phyloP scores from a whole-genome alignment of 371 early-diverging fungal genomes.

The Apophysomyces variabilis region DNA sequence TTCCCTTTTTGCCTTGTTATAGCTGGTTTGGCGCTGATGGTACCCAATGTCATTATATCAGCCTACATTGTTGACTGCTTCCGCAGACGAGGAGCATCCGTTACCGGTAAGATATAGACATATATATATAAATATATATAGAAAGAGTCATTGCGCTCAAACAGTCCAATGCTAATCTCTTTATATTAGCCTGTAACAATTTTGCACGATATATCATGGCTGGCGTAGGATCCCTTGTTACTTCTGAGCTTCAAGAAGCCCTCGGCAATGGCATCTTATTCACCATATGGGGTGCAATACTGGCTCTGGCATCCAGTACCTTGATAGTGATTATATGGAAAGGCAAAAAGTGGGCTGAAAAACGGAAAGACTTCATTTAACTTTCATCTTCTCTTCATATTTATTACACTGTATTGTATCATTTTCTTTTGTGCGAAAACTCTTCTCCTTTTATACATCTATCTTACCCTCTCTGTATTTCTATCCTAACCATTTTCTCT shows the following conservation, averaged over 20 bases:
- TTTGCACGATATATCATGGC: constrained; percentile 45
- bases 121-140: neutral
- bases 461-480: no score
- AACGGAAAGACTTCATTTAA: neutral
- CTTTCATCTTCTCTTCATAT: neutral
- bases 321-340: constrained; percentile 25
- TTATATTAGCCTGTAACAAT: constrained; percentile 45
- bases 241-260: constrained; percentile 34
- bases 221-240: constrained; percentile 44
- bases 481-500: no score
- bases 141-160: neutral
- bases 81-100: constrained; percentile 45
- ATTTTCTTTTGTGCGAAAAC: no score
- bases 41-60: constrained; percentile 41
- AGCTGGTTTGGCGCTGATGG: constrained; percentile 41
- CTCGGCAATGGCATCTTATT: constrained; percentile 37
- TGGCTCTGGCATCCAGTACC: constrained; percentile 17
- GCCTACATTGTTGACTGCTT: constrained; percentile 53
- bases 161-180: neutral
- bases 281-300: constrained; percentile 32
- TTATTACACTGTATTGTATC: no score
- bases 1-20: neutral
- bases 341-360: constrained; percentile 26
- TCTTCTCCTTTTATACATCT: no score
- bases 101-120: constrained; percentile 31